These are phyloP conservation scores for Podochytrium sp. DNA, from an alignment of 192 early-diverging fungal genomes.

Conservation along the genomic window DNA sequence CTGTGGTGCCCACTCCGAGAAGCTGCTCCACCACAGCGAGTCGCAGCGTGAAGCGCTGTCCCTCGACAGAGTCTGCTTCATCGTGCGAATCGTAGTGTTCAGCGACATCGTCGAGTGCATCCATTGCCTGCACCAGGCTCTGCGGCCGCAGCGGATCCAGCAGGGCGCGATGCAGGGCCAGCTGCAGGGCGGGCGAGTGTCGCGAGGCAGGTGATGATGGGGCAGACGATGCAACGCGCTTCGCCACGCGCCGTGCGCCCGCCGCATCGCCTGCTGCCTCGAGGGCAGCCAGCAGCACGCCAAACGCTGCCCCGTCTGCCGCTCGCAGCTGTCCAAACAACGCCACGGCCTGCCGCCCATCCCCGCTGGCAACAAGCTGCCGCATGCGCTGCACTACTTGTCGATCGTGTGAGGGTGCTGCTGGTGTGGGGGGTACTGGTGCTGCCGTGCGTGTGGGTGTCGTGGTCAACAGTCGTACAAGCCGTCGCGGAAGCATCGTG, in stretches of 20 bases:
- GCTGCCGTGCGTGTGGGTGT: too few relatives aligned
- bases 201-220: background rate
- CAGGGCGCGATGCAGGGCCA: background rate
- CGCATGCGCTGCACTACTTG: background rate
- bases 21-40: background rate
- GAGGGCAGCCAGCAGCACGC: background rate
- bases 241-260: background rate
- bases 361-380: background rate
- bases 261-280: background rate
- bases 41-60: background rate
- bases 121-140: background rate
- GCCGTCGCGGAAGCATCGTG: too few relatives aligned
- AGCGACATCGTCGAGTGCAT: background rate
- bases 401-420: background rate
- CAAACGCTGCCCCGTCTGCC: background rate
- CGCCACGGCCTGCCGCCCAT: background rate
- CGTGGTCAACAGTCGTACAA: background rate
- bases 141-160: background rate
- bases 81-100: background rate
- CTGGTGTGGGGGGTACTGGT: too few relatives aligned
- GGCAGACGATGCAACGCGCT: background rate
- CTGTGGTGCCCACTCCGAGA: background rate
- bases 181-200: background rate
- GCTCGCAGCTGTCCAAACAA: background rate
- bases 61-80: background rate